Evolutionary conservation across 345 rosid genomes (phyloP).

Genomic region (Gossypium anomalum): DNA sequence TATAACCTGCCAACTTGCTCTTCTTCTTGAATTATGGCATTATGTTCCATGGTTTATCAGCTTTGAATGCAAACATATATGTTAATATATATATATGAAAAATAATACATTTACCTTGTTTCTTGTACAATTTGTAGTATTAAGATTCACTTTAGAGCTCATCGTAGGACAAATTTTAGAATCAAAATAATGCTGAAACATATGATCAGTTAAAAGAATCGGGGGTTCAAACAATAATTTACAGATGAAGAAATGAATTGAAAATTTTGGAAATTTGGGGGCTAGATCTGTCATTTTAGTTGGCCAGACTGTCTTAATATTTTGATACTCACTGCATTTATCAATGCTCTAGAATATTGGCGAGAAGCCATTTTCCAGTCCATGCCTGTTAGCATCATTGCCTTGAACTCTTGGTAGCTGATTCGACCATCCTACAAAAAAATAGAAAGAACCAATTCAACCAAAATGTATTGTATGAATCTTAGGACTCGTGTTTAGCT

Average conservation of each 20-base stretch:
- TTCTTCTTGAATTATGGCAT: not conserved
- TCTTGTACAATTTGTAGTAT: not conserved
- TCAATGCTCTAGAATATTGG: slow-evolving; percentile 81
- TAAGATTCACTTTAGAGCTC: not conserved
- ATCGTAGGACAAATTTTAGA: not conserved
- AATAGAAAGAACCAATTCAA: not conserved
- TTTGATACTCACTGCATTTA: slow-evolving; percentile 77
- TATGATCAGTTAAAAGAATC: not conserved
- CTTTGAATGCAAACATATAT: not conserved
- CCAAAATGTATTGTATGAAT: not conserved
- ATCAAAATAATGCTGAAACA: not conserved
- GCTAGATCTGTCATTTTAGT: slow-evolving; percentile 2
- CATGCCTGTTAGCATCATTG: slow-evolving; percentile 79
- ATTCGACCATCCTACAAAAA: slow-evolving; percentile 70
- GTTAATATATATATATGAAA: not conserved
- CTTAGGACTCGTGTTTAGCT: too few relatives aligned
- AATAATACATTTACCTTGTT: not conserved
- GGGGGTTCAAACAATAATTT: not conserved
- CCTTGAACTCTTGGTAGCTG: slow-evolving; percentile 71
- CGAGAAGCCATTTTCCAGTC: slow-evolving; percentile 98
- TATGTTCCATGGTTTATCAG: not conserved
- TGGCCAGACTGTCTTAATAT: slow-evolving; percentile 43
- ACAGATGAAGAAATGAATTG: not conserved
- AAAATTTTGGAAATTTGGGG: too few relatives aligned
- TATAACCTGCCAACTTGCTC: not conserved